Conservation (phyloP, 805 yeast species). For the Yamadazyma nakazawae region DNA sequence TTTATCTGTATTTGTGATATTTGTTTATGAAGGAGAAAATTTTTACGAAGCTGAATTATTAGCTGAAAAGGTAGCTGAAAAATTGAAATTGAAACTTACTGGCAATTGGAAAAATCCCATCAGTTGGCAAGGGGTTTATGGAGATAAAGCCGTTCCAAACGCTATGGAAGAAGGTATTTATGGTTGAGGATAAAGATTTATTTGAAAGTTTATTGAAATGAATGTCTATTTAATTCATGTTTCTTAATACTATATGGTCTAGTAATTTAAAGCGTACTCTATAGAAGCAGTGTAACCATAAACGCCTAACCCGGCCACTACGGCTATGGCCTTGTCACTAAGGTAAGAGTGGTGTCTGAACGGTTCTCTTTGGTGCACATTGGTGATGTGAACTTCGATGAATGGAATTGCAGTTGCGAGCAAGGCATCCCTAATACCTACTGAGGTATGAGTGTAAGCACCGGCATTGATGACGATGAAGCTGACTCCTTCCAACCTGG, state of each 20-base stretch:
- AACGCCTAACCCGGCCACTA: conserved; percentile 41
- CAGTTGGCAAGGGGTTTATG: conserved; percentile 87
- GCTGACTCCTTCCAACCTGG: conserved; percentile 39
- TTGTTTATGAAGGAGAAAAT: conserved; percentile 91
- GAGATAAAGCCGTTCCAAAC: conserved; percentile 60
- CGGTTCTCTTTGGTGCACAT: conserved; percentile 49
- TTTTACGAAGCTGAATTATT: conserved; percentile 60
- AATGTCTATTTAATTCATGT: not conserved
- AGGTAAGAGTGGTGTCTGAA: conserved; percentile 49
- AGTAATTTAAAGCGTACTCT: conserved; percentile 39
- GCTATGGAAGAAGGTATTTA: conserved; percentile 79
- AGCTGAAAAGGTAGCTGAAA: conserved; percentile 35
- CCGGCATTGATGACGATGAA: conserved; percentile 51
- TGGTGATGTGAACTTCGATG: conserved; percentile 49
- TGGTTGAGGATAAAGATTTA: conserved; percentile 31
- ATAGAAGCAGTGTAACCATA: conserved; percentile 41
- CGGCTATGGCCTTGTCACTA: conserved; percentile 48
- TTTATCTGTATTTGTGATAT: conserved; percentile 47
- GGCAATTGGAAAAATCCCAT: conserved; percentile 52
- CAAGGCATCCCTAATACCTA: conserved; percentile 49
- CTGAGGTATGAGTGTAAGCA: conserved; percentile 51
- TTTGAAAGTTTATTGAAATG: not conserved
- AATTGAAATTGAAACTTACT: conserved; percentile 9
- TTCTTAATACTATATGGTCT: conserved; percentile 1
- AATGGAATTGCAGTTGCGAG: conserved; percentile 48